Percentiles rank a stretch among this genome's conserved stretches.
Conservation (phyloP, 768 basidiomycete genomes). For the Strobilomyces dryophilus region DNA sequence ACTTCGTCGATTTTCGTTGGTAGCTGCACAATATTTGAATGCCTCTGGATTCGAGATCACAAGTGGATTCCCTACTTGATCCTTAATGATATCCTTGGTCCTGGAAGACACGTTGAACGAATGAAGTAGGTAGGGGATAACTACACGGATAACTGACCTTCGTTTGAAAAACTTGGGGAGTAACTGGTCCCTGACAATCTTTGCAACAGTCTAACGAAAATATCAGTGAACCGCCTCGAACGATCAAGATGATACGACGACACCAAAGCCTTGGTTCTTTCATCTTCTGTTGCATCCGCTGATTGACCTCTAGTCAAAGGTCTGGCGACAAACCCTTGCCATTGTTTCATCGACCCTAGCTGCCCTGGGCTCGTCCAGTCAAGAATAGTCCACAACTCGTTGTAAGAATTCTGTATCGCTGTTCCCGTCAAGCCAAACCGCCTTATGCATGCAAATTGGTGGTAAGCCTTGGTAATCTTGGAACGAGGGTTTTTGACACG, state of each 20-base stretch:
- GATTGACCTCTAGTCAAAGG: conserved; percentile 71
- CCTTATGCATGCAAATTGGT: conserved; percentile 57
- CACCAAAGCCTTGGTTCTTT: conserved; percentile 53
- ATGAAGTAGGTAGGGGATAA: neutral
- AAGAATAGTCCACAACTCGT: conserved; percentile 88
- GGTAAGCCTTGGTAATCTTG: conserved; percentile 63
- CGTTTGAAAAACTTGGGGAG: conserved; percentile 83
- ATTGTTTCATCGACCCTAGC: conserved; percentile 70
- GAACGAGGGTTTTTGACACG: conserved; percentile 76
- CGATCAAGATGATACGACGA: conserved; percentile 9
- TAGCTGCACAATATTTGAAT: conserved; percentile 42
- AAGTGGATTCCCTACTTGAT: conserved; percentile 44
- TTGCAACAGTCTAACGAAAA: conserved; percentile 48
- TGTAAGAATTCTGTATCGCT: conserved; percentile 84
- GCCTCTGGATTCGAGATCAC: neutral
- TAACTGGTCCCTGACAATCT: conserved; percentile 57
- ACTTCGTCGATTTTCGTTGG: conserved; percentile 88
- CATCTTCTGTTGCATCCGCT: conserved; percentile 55
- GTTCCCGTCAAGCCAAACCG: conserved; percentile 88
- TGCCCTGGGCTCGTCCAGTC: conserved; percentile 87
- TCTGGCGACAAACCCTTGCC: conserved; percentile 66
- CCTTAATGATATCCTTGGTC: conserved; percentile 72
- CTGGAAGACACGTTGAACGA: conserved; percentile 27
- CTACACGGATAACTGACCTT: conserved; percentile 40
- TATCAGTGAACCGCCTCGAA: neutral